Evolutionary conservation across 2,329 filamentous ascomycete genomes (phyloP).

Genomic region (Aspergillus pseudonomiae): DNA sequence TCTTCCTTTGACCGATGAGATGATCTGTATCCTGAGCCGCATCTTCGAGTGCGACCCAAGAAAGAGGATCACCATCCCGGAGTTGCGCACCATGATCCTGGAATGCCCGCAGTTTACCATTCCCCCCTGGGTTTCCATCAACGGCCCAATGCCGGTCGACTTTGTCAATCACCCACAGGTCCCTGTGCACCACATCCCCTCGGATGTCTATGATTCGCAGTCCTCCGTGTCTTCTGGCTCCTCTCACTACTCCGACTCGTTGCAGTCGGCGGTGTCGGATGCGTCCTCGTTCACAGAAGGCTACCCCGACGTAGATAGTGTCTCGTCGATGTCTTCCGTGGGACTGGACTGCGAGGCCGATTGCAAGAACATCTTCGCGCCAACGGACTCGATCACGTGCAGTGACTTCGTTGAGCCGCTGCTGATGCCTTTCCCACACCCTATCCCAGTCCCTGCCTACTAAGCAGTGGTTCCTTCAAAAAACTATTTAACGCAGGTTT

Average conservation of each 20-base stretch:
- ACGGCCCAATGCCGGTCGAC: conserved; percentile 37
- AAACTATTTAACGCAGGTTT: conserved; percentile 21
- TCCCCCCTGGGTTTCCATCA: conserved; percentile 44
- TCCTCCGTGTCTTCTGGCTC: conserved; percentile 42
- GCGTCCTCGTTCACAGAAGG: conserved; percentile 44
- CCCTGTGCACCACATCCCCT: conserved; percentile 38
- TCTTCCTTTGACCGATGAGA: conserved; percentile 83
- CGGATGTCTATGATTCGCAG: conserved; percentile 38
- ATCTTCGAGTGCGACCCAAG: conserved; percentile 87
- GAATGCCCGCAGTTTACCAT: conserved; percentile 74
- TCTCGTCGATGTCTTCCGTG: conserved; percentile 39
- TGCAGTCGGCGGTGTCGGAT: conserved; percentile 44
- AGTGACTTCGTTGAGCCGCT: conserved; percentile 35
- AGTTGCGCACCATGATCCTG: conserved; percentile 76
- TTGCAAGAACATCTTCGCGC: conserved; percentile 34
- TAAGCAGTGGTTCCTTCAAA: conserved; percentile 17
- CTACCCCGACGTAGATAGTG: conserved; percentile 38
- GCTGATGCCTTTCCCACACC: conserved; percentile 26
- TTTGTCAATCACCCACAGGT: conserved; percentile 40
- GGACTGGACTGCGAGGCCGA: conserved; percentile 34
- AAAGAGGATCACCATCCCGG: conserved; percentile 77
- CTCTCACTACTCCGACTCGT: conserved; percentile 41
- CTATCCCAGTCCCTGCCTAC: conserved; percentile 31
- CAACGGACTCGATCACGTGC: conserved; percentile 30
- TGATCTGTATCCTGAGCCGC: conserved; percentile 82